phyloP scores from a whole-genome alignment of 352 stramenopile genomes.

The Globisporangium carolinianum region DNA sequence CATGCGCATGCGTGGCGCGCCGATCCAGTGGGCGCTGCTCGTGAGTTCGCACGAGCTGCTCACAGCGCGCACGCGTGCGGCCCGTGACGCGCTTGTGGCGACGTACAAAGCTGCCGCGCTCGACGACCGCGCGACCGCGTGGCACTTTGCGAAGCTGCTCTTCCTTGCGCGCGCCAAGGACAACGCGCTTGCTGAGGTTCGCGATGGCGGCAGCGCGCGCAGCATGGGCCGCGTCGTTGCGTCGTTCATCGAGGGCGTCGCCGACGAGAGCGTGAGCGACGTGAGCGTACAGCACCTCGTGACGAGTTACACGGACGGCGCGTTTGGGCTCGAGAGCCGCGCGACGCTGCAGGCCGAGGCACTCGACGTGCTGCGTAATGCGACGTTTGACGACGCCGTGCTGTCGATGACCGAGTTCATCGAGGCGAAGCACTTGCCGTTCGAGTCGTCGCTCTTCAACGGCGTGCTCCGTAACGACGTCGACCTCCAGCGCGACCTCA shows the following conservation, averaged over 20 bases:
- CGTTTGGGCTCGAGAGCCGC: conserved; percentile 22
- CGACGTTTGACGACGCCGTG: conserved; percentile 48
- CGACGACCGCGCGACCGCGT: conserved; percentile 44
- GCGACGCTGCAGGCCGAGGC: conserved; percentile 42
- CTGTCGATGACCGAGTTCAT: conserved; percentile 76
- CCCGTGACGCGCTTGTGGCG: conserved; percentile 30
- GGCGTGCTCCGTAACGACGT: conserved; percentile 66
- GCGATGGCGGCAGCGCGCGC: conserved; percentile 9
- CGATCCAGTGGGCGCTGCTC: conserved; percentile 70
- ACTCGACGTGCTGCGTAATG: conserved; percentile 28
- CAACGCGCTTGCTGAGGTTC: neutral
- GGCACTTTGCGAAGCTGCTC: conserved; percentile 79
- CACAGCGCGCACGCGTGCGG: conserved; percentile 29
- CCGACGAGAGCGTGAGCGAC: conserved; percentile 31
- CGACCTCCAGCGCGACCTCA: conserved; percentile 67
- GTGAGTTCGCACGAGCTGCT: conserved; percentile 70
- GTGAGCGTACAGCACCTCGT: conserved; percentile 46
- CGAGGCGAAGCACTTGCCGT: conserved; percentile 68
- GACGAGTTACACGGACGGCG: conserved; percentile 55
- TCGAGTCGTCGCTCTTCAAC: conserved; percentile 81
- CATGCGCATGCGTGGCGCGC: conserved; percentile 62
- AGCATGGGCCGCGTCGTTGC: conserved; percentile 23
- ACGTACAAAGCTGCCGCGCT: conserved; percentile 31
- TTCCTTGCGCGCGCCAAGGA: conserved; percentile 61
- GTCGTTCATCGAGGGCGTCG: conserved; percentile 46